These are phyloP conservation scores for Strigomonas galati DNA, from an alignment of 208 protist genomes.

Conservation along the genomic window DNA sequence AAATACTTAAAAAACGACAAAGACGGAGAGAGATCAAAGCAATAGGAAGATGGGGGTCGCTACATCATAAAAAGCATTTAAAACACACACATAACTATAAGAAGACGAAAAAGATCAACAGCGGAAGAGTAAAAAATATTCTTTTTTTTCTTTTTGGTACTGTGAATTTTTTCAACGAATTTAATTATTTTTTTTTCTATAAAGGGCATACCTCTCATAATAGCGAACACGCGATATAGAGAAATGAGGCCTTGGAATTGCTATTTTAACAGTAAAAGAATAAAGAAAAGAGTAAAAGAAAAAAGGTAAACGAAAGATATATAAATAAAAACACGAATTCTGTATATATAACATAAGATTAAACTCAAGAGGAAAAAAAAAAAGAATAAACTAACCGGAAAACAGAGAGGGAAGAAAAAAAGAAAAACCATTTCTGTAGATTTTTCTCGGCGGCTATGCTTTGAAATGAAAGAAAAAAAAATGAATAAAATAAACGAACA, in stretches of 20 bases:
- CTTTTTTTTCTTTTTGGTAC: constrained; percentile 1
- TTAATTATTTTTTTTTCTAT: no score
- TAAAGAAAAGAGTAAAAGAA: constrained; percentile 5
- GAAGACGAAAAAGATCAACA: no score
- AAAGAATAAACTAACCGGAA: constrained; percentile 4
- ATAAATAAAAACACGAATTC: background rate
- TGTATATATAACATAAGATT: background rate
- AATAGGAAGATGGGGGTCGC: background rate
- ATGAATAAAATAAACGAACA: constrained; percentile 13
- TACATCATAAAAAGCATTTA: background rate
- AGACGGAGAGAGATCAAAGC: background rate
- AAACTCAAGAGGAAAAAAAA: background rate
- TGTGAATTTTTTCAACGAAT: background rate
- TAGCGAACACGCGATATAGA: background rate
- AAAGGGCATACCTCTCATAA: no score
- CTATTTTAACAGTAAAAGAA: background rate
- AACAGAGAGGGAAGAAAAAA: background rate
- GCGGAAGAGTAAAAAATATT: background rate
- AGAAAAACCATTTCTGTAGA: constrained; percentile 1
- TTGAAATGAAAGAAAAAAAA: constrained; percentile 11
- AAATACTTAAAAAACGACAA: background rate
- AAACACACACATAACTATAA: no score
- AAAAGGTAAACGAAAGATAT: background rate
- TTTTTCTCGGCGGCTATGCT: background rate
- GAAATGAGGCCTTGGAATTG: background rate